These are phyloP conservation scores for Arthrobotrys sinensis DNA, from an alignment of 2,329 filamentous ascomycete species.

Conservation along the genomic window DNA sequence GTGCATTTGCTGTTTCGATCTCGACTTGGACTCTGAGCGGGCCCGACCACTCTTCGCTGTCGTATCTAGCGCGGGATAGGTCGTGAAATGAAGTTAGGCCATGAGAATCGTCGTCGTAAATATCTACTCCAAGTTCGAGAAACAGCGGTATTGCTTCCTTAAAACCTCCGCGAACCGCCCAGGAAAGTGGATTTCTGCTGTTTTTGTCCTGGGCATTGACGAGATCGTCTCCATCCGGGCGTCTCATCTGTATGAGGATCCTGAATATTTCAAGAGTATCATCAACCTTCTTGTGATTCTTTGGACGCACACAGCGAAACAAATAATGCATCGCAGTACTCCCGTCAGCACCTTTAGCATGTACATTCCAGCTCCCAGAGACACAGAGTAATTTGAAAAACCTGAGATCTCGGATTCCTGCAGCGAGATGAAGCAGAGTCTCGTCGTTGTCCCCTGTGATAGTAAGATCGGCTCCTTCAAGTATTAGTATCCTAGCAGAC, in stretches of 20 bases:
- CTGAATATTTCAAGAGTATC: constrained; percentile 15
- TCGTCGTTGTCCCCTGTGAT: neutral
- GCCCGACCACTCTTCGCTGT: too few species aligned
- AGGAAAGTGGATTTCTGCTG: constrained; percentile 1
- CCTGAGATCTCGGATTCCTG: constrained; percentile 14
- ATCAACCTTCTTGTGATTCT: neutral
- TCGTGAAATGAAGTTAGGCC: constrained; percentile 4
- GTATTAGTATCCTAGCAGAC: constrained; percentile 16
- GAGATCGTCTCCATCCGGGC: constrained; percentile 7
- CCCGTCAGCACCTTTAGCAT: neutral
- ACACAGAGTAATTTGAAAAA: constrained; percentile 41
- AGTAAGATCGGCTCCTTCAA: constrained; percentile 22
- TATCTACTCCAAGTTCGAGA: constrained; percentile 12
- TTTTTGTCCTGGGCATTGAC: constrained; percentile 9
- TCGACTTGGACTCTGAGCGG: neutral
- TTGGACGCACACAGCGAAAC: neutral
- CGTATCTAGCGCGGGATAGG: too few species aligned
- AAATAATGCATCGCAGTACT: constrained; percentile 21
- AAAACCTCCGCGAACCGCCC: constrained; percentile 3
- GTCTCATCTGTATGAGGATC: constrained; percentile 10
- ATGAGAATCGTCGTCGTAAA: neutral
- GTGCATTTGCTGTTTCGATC: constrained; percentile 4
- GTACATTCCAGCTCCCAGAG: constrained; percentile 33
- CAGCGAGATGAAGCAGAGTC: constrained; percentile 25
- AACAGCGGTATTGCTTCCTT: constrained; percentile 11